phyloP scores from a whole-genome alignment of 805 yeast species.

The Wickerhamiella nectarea region DNA sequence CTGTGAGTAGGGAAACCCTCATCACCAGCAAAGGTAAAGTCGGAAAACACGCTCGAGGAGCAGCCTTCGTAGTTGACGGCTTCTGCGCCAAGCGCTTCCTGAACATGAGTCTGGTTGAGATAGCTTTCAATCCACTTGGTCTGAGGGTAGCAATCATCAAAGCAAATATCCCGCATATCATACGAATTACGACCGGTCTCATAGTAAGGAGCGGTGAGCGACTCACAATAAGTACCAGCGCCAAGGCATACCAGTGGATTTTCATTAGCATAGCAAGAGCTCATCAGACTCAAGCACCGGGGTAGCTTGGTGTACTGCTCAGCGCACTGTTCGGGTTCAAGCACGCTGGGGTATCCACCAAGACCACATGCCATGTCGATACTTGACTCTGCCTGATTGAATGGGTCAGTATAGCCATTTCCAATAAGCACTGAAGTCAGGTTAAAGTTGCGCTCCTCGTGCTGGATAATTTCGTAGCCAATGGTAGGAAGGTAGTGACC shows the following conservation, averaged over 20 bases:
- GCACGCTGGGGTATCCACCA: conserved; percentile 70
- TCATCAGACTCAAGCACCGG: conserved; percentile 63
- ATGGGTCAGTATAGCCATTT: conserved; percentile 84
- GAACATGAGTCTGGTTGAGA: conserved; percentile 63
- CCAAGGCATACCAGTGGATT: conserved; percentile 82
- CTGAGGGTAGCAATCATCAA: conserved; percentile 63
- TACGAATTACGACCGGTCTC: conserved; percentile 86
- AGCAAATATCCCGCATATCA: conserved; percentile 73
- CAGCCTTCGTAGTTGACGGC: conserved; percentile 44
- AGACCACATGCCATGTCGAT: conserved; percentile 91
- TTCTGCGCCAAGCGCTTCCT: conserved; percentile 60
- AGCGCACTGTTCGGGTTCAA: conserved; percentile 70
- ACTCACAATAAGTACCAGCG: conserved; percentile 78
- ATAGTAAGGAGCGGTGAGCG: conserved; percentile 65
- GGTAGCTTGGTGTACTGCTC: conserved; percentile 53
- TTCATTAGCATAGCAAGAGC: conserved; percentile 62
- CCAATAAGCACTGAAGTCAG: conserved; percentile 78
- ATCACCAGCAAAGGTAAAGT: conserved; percentile 79
- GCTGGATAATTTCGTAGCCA: conserved; percentile 41
- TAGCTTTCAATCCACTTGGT: conserved; percentile 58
- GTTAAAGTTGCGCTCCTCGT: conserved; percentile 54
- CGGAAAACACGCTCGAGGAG: conserved; percentile 60
- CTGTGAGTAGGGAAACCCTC: conserved; percentile 80
- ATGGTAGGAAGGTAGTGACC: conserved; percentile 90
- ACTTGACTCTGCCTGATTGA: conserved; percentile 64